Base-by-base conservation (phyloP, 2,329 filamentous ascomycete genomes). In the Chaetomium sp. region DNA sequence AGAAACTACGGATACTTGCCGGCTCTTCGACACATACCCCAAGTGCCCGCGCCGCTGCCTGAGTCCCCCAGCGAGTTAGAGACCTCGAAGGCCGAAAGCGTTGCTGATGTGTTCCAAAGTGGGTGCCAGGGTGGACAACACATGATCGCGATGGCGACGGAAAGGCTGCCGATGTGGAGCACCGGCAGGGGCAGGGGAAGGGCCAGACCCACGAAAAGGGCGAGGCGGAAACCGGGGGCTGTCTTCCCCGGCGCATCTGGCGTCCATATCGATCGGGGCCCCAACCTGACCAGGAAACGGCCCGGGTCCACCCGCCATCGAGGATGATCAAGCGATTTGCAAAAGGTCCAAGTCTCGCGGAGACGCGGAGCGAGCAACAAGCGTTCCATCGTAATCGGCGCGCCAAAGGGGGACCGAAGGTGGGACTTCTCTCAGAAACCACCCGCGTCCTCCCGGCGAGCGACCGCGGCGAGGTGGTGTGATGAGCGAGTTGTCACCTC, bases 191-290 rank as follows among this genome's bases (percentile, higher is more conserved):
- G n/a, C n/a, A 45, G 19, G 50, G 25, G 35, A 16, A 56, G 51
- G 42, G n/a, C 56, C 7, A 35, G 49, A 12, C 25, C 49, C 58
- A 54, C 57, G 49, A 62, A 50, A 61, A 55, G 8, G 2, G 8
- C 10, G 38, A 50, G 49, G n/a, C 65, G 65, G 65, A 67, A 64
- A 29, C 65, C 45, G 58, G 61, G 61, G 61, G 27, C 23, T 49
- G 29, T 12, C 59, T 67, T 67, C 65, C 64, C 62, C 65, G 65
- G 58, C n/a, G 54, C 35, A 47, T 42, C 49, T 55, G 33, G 31
- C 35, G 12, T 50, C 57, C 57, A 64, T 59, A 13, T 60, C 62
- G 61, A 64, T 66, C 47, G 57, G 31, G 53, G 21, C 23, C 23
- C 60, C 42, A 55, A 21, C 57, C 61, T 54, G 61, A 66, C 53